Conservation (phyloP, 345 rosid species). For the Rubroshorea leprosula region DNA sequence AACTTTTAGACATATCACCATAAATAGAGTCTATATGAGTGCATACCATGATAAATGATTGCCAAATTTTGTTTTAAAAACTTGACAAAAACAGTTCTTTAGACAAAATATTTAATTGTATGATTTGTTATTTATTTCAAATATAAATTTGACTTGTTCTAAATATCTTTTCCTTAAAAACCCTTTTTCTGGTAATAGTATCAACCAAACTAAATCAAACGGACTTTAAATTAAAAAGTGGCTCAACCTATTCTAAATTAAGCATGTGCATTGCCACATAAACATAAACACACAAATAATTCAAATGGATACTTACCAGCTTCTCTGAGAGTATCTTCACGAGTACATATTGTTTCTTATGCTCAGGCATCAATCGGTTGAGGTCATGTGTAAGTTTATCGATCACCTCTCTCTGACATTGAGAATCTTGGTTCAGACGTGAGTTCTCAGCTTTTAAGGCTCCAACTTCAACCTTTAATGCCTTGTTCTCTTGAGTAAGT, state of each 20-base stretch:
- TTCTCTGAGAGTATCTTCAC: not conserved
- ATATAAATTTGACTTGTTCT: not conserved
- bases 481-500: constrained; percentile 1
- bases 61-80: too few relatives aligned
- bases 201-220: too few relatives aligned
- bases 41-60: too few relatives aligned
- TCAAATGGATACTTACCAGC: not conserved
- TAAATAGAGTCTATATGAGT: too few relatives aligned
- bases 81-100: too few relatives aligned
- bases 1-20: too few relatives aligned
- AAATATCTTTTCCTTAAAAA: too few relatives aligned
- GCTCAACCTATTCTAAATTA: too few relatives aligned
- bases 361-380: not conserved
- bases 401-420: not conserved
- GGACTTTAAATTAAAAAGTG: too few relatives aligned
- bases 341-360: not conserved
- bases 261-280: not conserved
- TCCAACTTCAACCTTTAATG: not conserved
- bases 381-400: not conserved
- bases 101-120: too few relatives aligned
- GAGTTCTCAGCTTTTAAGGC: not conserved
- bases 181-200: too few relatives aligned
- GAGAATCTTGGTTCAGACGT: not conserved
- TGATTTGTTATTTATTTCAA: too few relatives aligned
- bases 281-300: not conserved